Evolutionary conservation across 2,329 filamentous ascomycete species (phyloP).

Genomic region (Xylaria digitata): DNA sequence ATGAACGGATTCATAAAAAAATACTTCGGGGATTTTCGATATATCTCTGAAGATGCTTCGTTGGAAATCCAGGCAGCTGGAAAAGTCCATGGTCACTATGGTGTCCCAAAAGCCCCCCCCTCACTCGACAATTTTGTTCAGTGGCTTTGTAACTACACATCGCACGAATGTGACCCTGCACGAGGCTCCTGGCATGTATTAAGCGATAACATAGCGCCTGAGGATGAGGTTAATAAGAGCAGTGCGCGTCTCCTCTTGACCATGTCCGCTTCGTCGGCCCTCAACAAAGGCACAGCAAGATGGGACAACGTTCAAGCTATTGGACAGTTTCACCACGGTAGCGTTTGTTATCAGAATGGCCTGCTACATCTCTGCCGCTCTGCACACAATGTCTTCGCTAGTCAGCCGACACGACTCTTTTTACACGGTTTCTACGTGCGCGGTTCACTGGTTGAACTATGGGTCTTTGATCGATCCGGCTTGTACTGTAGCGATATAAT

Average conservation of each 20-base stretch:
- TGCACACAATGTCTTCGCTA: conserved; percentile 46
- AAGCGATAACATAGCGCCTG: conserved; percentile 11
- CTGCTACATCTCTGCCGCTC: conserved; percentile 40
- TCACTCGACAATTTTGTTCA: conserved; percentile 35
- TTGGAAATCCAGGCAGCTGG: conserved; percentile 34
- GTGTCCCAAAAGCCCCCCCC: conserved; percentile 32
- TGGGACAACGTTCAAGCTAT: conserved; percentile 42
- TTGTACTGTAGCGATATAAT: conserved; percentile 50
- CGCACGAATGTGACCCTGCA: conserved; percentile 31
- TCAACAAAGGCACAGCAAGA: conserved; percentile 15
- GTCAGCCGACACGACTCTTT: conserved; percentile 52
- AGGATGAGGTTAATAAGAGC: conserved; percentile 23
- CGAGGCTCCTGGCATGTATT: conserved; percentile 40
- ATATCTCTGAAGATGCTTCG: conserved; percentile 27
- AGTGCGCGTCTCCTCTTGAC: conserved; percentile 36
- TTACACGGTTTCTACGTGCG: conserved; percentile 53
- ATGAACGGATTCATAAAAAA: conserved; percentile 42
- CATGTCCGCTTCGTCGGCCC: conserved; percentile 27
- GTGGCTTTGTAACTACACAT: conserved; percentile 39
- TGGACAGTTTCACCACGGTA: conserved; percentile 38
- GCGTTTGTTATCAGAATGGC: conserved; percentile 38
- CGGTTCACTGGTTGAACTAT: conserved; percentile 50
- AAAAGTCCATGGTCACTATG: conserved; percentile 23
- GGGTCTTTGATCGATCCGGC: conserved; percentile 54
- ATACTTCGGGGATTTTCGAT: conserved; percentile 39